Evolutionary conservation across 768 basidiomycete species (phyloP), one percentile per base, ranked within the genome.

Genomic region (Dacryopinax spathularia): DNA sequence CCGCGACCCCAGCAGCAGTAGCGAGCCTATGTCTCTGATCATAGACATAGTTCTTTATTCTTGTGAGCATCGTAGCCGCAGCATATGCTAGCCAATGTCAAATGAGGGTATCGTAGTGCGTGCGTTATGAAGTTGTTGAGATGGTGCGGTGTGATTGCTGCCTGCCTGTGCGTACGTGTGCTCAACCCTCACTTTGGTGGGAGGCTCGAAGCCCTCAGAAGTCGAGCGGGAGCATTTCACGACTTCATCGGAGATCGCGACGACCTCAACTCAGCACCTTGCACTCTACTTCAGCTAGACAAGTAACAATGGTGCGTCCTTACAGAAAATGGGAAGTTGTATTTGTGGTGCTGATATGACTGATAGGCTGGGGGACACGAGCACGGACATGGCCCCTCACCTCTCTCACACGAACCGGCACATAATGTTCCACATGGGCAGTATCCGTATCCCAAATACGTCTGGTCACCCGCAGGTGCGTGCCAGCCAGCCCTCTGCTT

Each of bases 371-470:
- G 31, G 29, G 48, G 48, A 27, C 48, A 56, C 48, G 48, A 29
- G 29, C 48, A 56, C 18, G 48, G 48, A 20, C 48, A 56, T 20
- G 20, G 9, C 18, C 48, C 48, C 9, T 22, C 29, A 18, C 25
- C 22, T 13, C 48, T 27, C 48, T 9, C 25, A 29, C 48, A 56
- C 18, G 39, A 41, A 22, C 39, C 39, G 4, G 39, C 39, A 41
- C 48, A 56, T 20, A 3, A 56, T 20, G 25, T 56, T 29, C 48
- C 48, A 61, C 48, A 22, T 56, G 48, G 48, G 15, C 85, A 90
- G 76, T 96, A 90, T 80, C 91, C 92, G 9, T 96, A 87, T 74
- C 93, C 91, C 33, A 94, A 93, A 79, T 82, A 88, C 71, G 93
- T 96, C 63, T 97, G 91, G 91, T 87, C 91, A 25, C 93, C 94